A percentile compares a stretch with the other conserved stretches of the same genome.
Evolutionary conservation across 176 grass and related monocot species (phyloP).

Genomic region (Bolboschoenus planiculmis): DNA sequence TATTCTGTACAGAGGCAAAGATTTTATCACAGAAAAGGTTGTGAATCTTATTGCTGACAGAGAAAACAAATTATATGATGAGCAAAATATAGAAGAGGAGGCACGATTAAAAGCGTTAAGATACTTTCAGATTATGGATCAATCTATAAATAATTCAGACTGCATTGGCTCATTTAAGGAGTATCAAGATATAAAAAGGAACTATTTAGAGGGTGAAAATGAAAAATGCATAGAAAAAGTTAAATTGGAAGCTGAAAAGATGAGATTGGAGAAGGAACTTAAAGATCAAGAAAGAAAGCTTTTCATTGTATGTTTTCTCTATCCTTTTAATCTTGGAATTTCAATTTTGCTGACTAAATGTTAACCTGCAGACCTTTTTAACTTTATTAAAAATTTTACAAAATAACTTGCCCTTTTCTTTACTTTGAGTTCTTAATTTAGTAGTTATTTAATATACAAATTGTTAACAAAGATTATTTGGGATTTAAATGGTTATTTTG

Average conservation of each 20-base stretch:
- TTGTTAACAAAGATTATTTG: neutral
- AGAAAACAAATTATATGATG: constrained; percentile 46
- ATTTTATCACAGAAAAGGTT: constrained; percentile 72
- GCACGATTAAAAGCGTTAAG: constrained; percentile 42
- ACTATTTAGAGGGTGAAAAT: constrained; percentile 24
- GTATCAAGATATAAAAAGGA: constrained; percentile 51
- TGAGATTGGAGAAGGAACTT: constrained; percentile 64
- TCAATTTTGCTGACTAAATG: neutral
- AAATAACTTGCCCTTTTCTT: neutral
- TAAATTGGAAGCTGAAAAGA: constrained; percentile 55
- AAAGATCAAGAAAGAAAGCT: constrained; percentile 51
- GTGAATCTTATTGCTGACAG: constrained; percentile 40
- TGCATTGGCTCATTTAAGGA: constrained; percentile 56
- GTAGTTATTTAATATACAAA: neutral
- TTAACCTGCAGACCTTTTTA: neutral
- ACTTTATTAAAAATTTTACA: neutral
- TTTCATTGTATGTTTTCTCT: constrained; percentile 52
- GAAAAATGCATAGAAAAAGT: constrained; percentile 20
- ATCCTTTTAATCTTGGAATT: neutral
- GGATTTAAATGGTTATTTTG: neutral
- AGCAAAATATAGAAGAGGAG: constrained; percentile 76
- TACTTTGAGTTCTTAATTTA: constrained; percentile 14
- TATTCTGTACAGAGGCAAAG: constrained; percentile 95
- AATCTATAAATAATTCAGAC: constrained; percentile 29
- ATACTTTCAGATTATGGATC: constrained; percentile 34